Conservation (phyloP, 2,329 filamentous ascomycete species). For the Podosphaera leucotricha region DNA sequence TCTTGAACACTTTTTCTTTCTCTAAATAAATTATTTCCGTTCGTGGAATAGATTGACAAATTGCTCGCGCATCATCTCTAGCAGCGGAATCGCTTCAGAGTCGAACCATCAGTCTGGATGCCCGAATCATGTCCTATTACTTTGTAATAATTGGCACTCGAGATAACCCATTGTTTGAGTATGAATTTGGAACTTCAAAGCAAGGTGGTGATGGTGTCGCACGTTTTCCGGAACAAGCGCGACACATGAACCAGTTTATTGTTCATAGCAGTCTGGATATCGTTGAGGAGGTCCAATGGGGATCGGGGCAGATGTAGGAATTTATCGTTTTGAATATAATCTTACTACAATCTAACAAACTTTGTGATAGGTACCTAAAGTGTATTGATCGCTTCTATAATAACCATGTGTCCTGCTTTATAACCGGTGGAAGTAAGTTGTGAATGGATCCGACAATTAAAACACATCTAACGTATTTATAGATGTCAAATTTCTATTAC, state of each 20-base stretch:
- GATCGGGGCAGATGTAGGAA: conserved; percentile 55
- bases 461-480: conserved; percentile 1
- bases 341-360: not conserved
- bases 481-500: conserved; percentile 74
- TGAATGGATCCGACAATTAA: not conserved
- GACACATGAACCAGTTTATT: conserved; percentile 94
- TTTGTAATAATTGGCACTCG: conserved; percentile 90
- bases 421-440: conserved; percentile 49
- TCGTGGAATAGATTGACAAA: not conserved
- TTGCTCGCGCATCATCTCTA: not conserved
- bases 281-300: conserved; percentile 92
- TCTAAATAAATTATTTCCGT: too few relatives aligned
- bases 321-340: conserved; percentile 2
- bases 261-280: conserved; percentile 85
- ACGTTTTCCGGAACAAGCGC: conserved; percentile 68
- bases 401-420: conserved; percentile 82
- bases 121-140: conserved; percentile 68
- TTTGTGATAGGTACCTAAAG: conserved; percentile 57
- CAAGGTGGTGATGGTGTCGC: conserved; percentile 81
- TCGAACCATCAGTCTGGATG: not conserved
- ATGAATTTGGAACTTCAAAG: conserved; percentile 93
- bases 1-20: too few relatives aligned
- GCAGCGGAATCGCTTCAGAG: not conserved
- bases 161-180: conserved; percentile 88
- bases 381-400: conserved; percentile 93